Base-by-base conservation (phyloP, 768 basidiomycete species). In the Sistotremastrum niveocremeum region DNA sequence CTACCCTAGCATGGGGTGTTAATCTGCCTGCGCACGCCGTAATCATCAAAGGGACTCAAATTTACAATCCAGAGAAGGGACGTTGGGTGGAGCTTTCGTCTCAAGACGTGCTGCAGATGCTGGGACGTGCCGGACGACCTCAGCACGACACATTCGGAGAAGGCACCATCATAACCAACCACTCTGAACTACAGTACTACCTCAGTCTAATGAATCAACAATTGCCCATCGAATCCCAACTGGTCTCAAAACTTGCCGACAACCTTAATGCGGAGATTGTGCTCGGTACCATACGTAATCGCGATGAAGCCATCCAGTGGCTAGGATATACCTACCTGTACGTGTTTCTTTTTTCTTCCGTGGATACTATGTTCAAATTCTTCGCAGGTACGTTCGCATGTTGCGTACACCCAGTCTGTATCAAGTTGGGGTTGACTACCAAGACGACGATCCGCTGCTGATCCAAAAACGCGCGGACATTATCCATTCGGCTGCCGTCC, bases 21-120 rank as follows among this genome's bases (percentile, higher is more conserved):
- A 99, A 99, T 59, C 68, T 98, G 0, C 95, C 95, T 3, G 94
- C 93, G 1, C 95, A 98, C 52, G 84, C 89, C 6, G 94, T 97
- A 64, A 90, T 98, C 67, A 97, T 99, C 72, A 99, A 98, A 61
- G 95, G 95, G n/a, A 98, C 95, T 0, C 93, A 98, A 65, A 93
- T 98, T 50, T 99, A 98, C 65, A 97, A 95, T 62, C 95, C 95
- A 0, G 93, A 95, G 64, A 95, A 98, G 65, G 95, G 95, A 12
- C 79, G 86, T 4, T 99, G 95, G 95, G 84, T 86, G 4, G 95
- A 98, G 60, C 66, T 98, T 5, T 93, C 88, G 1, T 79, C 83
- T 1, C 95, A 98, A 62, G 95, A 98, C 58, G 91, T 98, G 1
- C 68, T 99, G 4, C 95, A 99, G 64, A 98, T 99, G 95, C 79